Percentiles rank a stretch among this genome's conserved stretches.
Evolutionary conservation across 2,329 filamentous ascomycete species (phyloP).

Genomic region (Penicillium digitatum): DNA sequence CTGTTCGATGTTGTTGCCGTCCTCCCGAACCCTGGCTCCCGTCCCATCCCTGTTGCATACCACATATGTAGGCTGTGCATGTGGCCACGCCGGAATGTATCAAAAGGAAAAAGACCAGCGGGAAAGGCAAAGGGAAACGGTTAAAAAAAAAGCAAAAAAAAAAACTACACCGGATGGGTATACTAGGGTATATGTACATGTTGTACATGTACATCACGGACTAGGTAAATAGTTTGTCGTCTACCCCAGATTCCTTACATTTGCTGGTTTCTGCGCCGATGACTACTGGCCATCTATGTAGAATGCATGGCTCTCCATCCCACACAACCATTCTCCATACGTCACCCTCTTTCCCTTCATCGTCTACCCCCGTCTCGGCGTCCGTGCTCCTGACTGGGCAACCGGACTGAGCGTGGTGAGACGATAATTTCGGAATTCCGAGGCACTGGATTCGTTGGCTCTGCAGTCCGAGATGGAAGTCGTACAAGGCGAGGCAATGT

Average conservation of each 20-base stretch:
- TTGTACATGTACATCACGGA: neutral
- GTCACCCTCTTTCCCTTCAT: neutral
- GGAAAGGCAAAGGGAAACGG: neutral
- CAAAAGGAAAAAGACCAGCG: neutral
- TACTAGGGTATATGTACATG: neutral
- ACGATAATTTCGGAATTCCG: constrained; percentile 14
- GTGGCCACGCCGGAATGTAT: neutral
- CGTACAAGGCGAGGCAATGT: constrained; percentile 7
- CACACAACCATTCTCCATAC: neutral
- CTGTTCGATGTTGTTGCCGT: neutral
- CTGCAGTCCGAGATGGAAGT: constrained; percentile 7
- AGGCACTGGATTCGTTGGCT: constrained; percentile 12
- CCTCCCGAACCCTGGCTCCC: neutral
- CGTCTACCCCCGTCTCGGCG: neutral
- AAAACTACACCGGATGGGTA: neutral
- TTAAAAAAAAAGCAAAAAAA: no score
- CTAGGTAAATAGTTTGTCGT: neutral
- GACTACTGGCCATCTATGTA: neutral
- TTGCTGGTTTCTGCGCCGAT: neutral
- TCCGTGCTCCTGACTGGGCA: constrained; percentile 2
- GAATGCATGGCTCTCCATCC: neutral
- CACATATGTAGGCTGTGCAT: neutral
- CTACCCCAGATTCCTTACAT: neutral
- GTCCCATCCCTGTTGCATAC: neutral
- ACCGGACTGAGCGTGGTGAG: constrained; percentile 8